phyloP scores from a whole-genome alignment of 495 filamentous ascomycete genomes.

The Oidiodendron maius region DNA sequence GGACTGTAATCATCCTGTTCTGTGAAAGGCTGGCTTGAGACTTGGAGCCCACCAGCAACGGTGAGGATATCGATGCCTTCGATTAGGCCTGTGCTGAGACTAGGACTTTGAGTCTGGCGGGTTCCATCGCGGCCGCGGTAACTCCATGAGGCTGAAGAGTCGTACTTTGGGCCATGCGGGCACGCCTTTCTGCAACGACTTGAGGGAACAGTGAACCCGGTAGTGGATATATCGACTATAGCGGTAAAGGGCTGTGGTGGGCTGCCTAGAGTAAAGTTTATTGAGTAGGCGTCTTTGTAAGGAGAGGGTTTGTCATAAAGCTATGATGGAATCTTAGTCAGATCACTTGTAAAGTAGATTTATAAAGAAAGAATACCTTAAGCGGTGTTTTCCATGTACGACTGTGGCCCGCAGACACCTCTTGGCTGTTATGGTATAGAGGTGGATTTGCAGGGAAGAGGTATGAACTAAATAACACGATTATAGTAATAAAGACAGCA shows the following conservation, averaged over 20 bases:
- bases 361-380: not conserved
- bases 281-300: too few species aligned
- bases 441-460: too few species aligned
- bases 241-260: not conserved
- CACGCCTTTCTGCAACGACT: not conserved
- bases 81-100: not conserved
- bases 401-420: not conserved
- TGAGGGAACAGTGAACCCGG: not conserved
- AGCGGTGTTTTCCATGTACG: not conserved
- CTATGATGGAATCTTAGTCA: not conserved
- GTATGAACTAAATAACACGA: too few species aligned
- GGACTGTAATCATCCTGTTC: not conserved
- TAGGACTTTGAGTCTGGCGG: not conserved
- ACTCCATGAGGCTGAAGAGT: not conserved
- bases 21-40: not conserved
- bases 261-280: too few species aligned
- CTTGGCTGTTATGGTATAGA: too few species aligned
- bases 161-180: not conserved
- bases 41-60: not conserved
- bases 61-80: not conserved
- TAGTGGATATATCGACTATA: not conserved
- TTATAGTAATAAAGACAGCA: too few species aligned
- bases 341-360: not conserved
- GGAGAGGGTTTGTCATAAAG: not conserved
- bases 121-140: not conserved